These are phyloP conservation scores for Prunus salicina DNA, from an alignment of 306 rosid genomes.

Conservation along the genomic window DNA sequence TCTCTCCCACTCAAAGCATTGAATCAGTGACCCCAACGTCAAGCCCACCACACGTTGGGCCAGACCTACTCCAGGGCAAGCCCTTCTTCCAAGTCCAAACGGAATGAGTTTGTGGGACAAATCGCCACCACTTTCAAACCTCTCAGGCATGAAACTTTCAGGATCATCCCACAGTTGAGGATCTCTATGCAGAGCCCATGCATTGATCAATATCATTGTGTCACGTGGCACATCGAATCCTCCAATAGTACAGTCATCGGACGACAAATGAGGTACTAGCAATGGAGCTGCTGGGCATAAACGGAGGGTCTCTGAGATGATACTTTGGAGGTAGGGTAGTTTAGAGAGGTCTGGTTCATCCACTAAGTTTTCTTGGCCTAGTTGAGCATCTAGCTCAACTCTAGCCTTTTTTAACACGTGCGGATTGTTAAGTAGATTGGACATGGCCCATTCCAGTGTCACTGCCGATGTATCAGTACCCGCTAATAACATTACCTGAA, in stretches of 20 bases:
- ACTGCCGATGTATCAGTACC: conserved; percentile 56
- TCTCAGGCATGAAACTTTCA: conserved; percentile 14
- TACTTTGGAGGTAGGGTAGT: conserved; percentile 36
- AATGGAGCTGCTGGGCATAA: conserved; percentile 36
- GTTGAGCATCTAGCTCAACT: conserved; percentile 29
- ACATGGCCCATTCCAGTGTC: conserved; percentile 63
- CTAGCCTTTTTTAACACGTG: conserved; percentile 35
- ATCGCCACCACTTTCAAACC: background rate
- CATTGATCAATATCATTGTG: conserved; percentile 21
- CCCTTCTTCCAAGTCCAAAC: conserved; percentile 29
- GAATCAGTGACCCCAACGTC: conserved; percentile 25
- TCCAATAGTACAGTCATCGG: conserved; percentile 29
- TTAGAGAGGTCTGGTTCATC: conserved; percentile 44
- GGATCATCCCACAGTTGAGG: conserved; percentile 20
- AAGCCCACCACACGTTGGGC: conserved; percentile 22
- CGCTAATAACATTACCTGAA: conserved; percentile 32
- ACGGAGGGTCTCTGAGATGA: conserved; percentile 37
- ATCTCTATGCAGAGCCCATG: conserved; percentile 30
- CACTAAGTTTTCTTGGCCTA: conserved; percentile 27
- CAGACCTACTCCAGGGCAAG: conserved; percentile 26
- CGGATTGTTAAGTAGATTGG: conserved; percentile 56
- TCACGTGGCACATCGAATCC: conserved; percentile 36
- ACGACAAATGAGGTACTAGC: conserved; percentile 37
- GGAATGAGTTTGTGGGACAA: conserved; percentile 6
- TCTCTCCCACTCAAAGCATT: conserved; percentile 26